Evolutionary conservation across 2,329 filamentous ascomycete species (phyloP), one percentile per base, ranked within the genome.

Genomic region (Microdochium trichocladiopsis): DNA sequence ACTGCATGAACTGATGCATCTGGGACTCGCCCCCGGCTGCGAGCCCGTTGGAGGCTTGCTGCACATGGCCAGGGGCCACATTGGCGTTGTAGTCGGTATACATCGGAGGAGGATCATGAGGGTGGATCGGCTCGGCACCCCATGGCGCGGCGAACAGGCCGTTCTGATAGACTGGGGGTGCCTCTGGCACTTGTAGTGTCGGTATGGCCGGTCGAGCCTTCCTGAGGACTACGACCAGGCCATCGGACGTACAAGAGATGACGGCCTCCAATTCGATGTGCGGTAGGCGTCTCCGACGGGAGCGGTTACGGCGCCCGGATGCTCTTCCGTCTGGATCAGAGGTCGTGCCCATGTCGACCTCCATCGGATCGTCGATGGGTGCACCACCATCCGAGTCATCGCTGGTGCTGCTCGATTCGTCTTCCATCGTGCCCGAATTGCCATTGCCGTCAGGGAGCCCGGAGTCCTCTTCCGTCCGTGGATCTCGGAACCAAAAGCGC

Each of bases 211-310:
- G 85, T 24, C 87, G 80, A 23, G 90, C 90, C 57, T 80, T 82
- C 52, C 90, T 82, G 14, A 95, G 72, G 49, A 93, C 84, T 8
- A 95, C 89, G 2, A 95, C 89, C 1, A 95, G 74, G 1, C 90
- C 90, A 65, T 95, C 90, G 0, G 90, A 95, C 2, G 90, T 90
- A 69, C 90, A 95, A 0, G 90, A 95, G 4, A 95, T 85, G n/a
- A 95, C 89, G 2, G 90, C 90, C 69, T 95, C 90, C 3, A 95
- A 73, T 69, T 95, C 89, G 10, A 45, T 22, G 6, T 45, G 18
- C 2, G 18, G 36, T 16, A 18, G 21, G 11, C 14, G 41, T 18
- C 41, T 21, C 41, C 18, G 41, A 18, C 41, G 41, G 22, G 41
- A 8, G 6, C 9, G n/a, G 41, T 22, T 21, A 10, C 21, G 41